Conservation (phyloP, 805 yeast genomes). For the Hanseniaspora lachancei region DNA sequence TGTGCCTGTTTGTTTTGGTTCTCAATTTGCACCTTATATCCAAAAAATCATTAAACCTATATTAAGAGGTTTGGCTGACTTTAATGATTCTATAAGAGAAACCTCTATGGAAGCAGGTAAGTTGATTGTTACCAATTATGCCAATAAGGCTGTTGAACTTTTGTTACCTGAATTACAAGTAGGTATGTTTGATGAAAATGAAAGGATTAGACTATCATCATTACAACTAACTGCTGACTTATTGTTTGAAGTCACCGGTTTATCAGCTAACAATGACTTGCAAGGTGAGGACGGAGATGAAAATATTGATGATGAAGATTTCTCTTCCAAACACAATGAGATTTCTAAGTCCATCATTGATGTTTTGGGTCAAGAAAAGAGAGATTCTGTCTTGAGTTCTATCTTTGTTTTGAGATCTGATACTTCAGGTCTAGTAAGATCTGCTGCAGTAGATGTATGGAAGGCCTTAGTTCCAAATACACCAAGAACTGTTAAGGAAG, state of each 20-base stretch:
- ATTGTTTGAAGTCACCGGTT: conserved; percentile 86
- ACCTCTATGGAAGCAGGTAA: conserved; percentile 87
- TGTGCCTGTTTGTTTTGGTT: conserved; percentile 88
- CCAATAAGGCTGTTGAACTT: conserved; percentile 82
- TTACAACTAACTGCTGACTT: conserved; percentile 92
- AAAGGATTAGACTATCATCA: conserved; percentile 82
- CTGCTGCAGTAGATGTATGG: conserved; percentile 89
- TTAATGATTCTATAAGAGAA: conserved; percentile 74
- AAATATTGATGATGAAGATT: conserved; percentile 26
- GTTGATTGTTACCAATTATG: conserved; percentile 78
- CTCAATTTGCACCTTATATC: conserved; percentile 81
- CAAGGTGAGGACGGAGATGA: conserved; percentile 42
- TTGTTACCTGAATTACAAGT: conserved; percentile 84
- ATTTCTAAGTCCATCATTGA: conserved; percentile 55
- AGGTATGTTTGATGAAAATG: conserved; percentile 70
- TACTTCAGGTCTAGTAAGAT: conserved; percentile 71
- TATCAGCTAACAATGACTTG: conserved; percentile 62
- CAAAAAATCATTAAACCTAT: conserved; percentile 81
- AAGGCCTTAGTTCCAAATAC: conserved; percentile 91
- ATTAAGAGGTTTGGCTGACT: conserved; percentile 79
- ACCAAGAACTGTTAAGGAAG: conserved; percentile 86
- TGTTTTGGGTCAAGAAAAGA: conserved; percentile 73
- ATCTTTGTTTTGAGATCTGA: conserved; percentile 91
- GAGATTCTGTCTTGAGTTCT: conserved; percentile 75
- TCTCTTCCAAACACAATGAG: conserved; percentile 34